Evolutionary conservation across 2,329 filamentous ascomycete genomes (phyloP).

Genomic region (Zopfia rhizophila): DNA sequence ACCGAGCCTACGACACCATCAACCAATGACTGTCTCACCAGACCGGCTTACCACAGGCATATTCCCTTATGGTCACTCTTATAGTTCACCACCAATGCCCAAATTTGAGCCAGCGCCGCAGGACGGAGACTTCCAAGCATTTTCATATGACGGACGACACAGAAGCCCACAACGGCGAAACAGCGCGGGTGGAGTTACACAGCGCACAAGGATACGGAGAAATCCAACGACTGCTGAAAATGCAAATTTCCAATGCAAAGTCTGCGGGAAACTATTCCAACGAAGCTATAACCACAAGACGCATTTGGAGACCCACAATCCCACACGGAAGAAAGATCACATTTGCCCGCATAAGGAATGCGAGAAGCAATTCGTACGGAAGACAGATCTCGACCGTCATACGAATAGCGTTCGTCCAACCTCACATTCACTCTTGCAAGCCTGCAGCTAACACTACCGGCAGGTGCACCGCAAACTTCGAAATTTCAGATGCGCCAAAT

Average conservation of each 20-base stretch:
- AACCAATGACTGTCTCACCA: conserved; percentile 45
- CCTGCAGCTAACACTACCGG: conserved; percentile 61
- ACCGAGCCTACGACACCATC: conserved; percentile 20
- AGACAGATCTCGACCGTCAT: conserved; percentile 76
- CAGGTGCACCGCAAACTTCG: conserved; percentile 79
- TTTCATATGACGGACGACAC: conserved; percentile 23
- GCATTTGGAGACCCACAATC: conserved; percentile 85
- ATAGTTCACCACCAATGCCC: conserved; percentile 31
- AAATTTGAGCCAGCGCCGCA: conserved; percentile 30
- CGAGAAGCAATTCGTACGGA: conserved; percentile 80
- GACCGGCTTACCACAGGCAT: conserved; percentile 35
- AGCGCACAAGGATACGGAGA: conserved; percentile 25
- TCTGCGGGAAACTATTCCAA: conserved; percentile 83
- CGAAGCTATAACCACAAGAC: conserved; percentile 88
- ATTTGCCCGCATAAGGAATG: conserved; percentile 73
- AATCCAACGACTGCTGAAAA: conserved; percentile 70
- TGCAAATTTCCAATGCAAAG: conserved; percentile 76
- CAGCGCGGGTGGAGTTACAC: conserved; percentile 10
- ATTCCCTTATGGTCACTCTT: conserved; percentile 37
- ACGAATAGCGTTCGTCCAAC: conserved; percentile 62
- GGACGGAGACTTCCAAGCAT: conserved; percentile 20
- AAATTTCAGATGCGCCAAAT: conserved; percentile 76
- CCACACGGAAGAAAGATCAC: conserved; percentile 75
- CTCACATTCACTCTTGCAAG: background rate
- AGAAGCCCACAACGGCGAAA: conserved; percentile 25